Conservation (phyloP, 148 eudicot species). For the Euryodendron excelsum region DNA sequence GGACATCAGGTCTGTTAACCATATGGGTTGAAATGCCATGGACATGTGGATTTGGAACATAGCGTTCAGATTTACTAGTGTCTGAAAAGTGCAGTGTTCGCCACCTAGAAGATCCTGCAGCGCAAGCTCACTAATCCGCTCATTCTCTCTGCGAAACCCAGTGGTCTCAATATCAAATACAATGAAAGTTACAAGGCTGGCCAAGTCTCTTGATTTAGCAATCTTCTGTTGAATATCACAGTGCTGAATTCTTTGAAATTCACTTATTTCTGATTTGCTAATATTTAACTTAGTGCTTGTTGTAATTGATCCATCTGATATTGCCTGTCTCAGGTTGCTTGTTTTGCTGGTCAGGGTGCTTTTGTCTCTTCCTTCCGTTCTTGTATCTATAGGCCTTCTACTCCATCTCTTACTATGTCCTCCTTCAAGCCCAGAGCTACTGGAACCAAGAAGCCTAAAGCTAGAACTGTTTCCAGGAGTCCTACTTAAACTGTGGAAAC, state of each 20-base stretch:
- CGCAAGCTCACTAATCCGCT: constrained; percentile 80
- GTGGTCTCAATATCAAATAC: constrained; percentile 88
- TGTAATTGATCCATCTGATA: constrained; percentile 34
- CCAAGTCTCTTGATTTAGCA: constrained; percentile 47
- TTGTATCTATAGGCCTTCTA: constrained; percentile 46
- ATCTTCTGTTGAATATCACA: constrained; percentile 42
- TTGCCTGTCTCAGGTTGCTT: constrained; percentile 36
- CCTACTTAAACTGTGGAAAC: constrained; percentile 31
- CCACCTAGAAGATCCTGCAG: constrained; percentile 80
- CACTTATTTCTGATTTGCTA: constrained; percentile 31
- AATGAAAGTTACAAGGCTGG: constrained; percentile 49
- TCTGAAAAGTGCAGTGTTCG: constrained; percentile 74
- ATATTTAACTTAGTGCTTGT: constrained; percentile 29
- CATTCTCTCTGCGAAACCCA: constrained; percentile 53
- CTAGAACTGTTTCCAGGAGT: constrained; percentile 26
- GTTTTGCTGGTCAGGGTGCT: constrained; percentile 38
- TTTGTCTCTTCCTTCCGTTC: constrained; percentile 40
- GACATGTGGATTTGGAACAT: constrained; percentile 50
- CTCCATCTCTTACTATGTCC: constrained; percentile 54
- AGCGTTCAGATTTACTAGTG: constrained; percentile 67
- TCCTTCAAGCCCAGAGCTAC: constrained; percentile 41
- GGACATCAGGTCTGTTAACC: constrained; percentile 69
- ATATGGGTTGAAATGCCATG: constrained; percentile 62
- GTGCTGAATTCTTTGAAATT: constrained; percentile 34
- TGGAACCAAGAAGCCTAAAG: constrained; percentile 43